Evolutionary conservation across 73 alveolate species (phyloP), one percentile per base, ranked within the genome.

Genomic region (Stentor roeselii): DNA sequence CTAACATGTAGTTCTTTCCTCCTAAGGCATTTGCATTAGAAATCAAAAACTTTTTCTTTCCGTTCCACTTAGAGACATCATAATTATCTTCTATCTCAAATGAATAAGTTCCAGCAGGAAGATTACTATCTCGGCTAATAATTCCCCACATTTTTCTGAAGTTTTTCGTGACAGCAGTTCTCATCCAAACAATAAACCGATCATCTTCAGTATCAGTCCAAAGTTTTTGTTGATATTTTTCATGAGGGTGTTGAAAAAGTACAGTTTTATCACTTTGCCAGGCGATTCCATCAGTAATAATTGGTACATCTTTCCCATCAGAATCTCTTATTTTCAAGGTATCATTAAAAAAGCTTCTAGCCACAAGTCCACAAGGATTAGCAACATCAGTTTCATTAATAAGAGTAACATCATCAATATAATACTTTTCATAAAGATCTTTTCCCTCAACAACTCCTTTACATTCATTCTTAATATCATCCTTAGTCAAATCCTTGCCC

Each of bases 181-280:
- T 93, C 98, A 95, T 95, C 99, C 99, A 95, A 3, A 93, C 97
- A 36, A 95, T 95, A 84, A 95, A 93, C 80, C 92, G 98, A 34
- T 95, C 97, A 90, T 93, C 35, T 27, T 6, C 93, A 38, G 88
- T 90, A 59, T 92, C 87, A 39, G 75, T 85, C 98, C 97, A 94
- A 75, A 90, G 88, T 3, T 60, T 83, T 30, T 21, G 42, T 58
- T 76, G 27, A n/a, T 32, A 67, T 15, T 67, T n/a, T 1, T 34
- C 80, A 67, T 67, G 15, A 11, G 27, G 60, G 59, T 94, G 21
- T 21, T 67, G n/a, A 40, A 67, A 67, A 21, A 21, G n/a, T 30
- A 27, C 37, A 67, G 87, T 76, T 93, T 97, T 87, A 89, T 94
- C 96, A 50, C 91, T 83, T 77, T 90, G 90, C 92, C 92, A 90